Conservation (phyloP, 306 rosid genomes). For the Cucumis sativus region DNA sequence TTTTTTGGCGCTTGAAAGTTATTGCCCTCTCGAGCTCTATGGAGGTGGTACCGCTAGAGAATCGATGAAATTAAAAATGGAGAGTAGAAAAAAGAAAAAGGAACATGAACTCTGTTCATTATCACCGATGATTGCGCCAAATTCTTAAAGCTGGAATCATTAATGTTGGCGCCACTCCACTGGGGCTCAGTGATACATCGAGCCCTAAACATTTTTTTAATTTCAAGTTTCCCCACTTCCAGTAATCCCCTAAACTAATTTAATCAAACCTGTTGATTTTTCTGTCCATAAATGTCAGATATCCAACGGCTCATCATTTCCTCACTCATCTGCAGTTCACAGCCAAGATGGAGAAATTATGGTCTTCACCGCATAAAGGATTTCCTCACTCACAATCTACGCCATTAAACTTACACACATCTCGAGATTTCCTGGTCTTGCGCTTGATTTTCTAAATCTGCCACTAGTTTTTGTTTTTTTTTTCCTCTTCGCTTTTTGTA, state of each 20-base stretch:
- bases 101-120: neutral
- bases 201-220: neutral
- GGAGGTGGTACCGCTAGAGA: neutral
- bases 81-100: neutral
- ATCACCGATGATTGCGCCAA: slow-evolving; percentile 9
- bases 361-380: neutral
- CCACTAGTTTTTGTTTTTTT: neutral
- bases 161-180: slow-evolving; percentile 47
- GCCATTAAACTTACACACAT: slow-evolving; percentile 36
- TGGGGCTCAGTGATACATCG: slow-evolving; percentile 5
- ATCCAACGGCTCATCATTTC: slow-evolving; percentile 5
- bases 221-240: neutral
- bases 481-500: neutral
- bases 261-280: neutral
- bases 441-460: slow-evolving; percentile 10
- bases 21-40: neutral
- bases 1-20: neutral
- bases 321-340: neutral
- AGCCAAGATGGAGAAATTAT: neutral
- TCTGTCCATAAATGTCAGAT: neutral
- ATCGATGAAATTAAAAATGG: neutral
- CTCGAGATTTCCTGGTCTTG: slow-evolving; percentile 52
- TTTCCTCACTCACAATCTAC: slow-evolving; percentile 27
- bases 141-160: slow-evolving; percentile 4
- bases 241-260: neutral